These are phyloP conservation scores for Teunomyces gatunensis DNA, from an alignment of 805 yeast species.

Conservation along the genomic window DNA sequence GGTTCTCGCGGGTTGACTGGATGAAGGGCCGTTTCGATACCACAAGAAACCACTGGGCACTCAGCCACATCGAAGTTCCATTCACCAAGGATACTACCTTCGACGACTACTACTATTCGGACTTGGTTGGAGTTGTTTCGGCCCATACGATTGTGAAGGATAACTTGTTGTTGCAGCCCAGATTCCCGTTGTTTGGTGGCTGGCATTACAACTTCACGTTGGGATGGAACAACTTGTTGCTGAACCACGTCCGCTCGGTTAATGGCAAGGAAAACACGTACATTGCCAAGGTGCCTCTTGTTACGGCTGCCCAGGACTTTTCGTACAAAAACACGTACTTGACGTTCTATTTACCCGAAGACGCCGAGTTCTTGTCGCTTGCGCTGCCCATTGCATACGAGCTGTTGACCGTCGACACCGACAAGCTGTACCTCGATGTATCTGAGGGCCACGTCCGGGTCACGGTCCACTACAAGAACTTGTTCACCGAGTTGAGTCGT, in stretches of 20 bases:
- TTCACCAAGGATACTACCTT: slow-evolving; percentile 39
- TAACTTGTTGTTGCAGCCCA: slow-evolving; percentile 65
- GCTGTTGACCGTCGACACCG: slow-evolving; percentile 27
- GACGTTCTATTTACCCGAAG: slow-evolving; percentile 81
- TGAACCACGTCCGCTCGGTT: slow-evolving; percentile 47
- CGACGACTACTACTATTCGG: slow-evolving; percentile 72
- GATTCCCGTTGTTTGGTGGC: slow-evolving; percentile 94
- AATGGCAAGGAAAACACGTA: slow-evolving; percentile 45
- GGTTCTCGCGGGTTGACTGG: slow-evolving; percentile 81
- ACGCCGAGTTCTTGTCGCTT: slow-evolving; percentile 59
- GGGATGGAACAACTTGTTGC: slow-evolving; percentile 79
- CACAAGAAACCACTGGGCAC: slow-evolving; percentile 53
- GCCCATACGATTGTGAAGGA: slow-evolving; percentile 53
- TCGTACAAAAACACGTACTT: slow-evolving; percentile 61
- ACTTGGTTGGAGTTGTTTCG: slow-evolving; percentile 90
- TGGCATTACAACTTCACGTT: slow-evolving; percentile 95
- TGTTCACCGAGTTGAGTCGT: slow-evolving; percentile 65
- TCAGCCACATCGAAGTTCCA: slow-evolving; percentile 58
- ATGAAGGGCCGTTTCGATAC: slow-evolving; percentile 52
- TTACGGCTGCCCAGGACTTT: slow-evolving; percentile 71
- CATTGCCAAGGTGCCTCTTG: slow-evolving; percentile 63
- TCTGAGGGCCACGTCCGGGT: slow-evolving; percentile 75
- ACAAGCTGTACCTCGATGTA: slow-evolving; percentile 69
- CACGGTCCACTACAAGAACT: slow-evolving; percentile 53
- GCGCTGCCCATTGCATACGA: slow-evolving; percentile 52